Evolutionary conservation across 257 asterid genomes (phyloP).

Genomic region (Nicotiana otophora): DNA sequence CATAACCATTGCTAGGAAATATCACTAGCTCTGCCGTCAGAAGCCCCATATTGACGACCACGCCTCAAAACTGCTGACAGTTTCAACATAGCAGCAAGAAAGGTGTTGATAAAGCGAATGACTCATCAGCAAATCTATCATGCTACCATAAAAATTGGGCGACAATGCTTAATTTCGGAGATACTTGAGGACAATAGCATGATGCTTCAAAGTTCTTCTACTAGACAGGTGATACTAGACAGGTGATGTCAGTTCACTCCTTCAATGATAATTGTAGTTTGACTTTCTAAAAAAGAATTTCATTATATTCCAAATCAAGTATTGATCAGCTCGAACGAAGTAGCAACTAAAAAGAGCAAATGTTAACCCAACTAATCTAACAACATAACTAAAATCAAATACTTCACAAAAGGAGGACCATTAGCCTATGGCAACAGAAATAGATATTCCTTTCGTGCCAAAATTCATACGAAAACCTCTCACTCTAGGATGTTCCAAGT

Average conservation of each 20-base stretch:
- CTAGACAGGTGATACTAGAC: background rate
- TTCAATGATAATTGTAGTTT: background rate
- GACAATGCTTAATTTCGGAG: background rate
- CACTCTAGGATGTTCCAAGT: background rate
- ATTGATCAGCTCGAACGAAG: background rate
- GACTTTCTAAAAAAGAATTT: background rate
- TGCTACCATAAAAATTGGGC: background rate
- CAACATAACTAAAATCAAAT: background rate
- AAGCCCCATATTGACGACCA: background rate
- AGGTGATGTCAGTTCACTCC: background rate
- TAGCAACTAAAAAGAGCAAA: background rate
- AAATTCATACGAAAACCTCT: background rate
- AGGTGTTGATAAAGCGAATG: background rate
- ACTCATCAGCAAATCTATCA: background rate
- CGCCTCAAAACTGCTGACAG: background rate
- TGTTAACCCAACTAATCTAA: background rate
- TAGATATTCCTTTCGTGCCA: background rate
- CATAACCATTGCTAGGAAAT: background rate
- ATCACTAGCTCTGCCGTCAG: background rate
- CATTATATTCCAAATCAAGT: background rate
- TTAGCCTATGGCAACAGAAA: background rate
- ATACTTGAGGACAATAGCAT: background rate
- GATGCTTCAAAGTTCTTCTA: background rate
- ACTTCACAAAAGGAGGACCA: background rate
- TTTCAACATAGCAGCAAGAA: background rate